phyloP scores from a whole-genome alignment of 2,329 filamentous ascomycete species.

The Penicillium vulpinum region DNA sequence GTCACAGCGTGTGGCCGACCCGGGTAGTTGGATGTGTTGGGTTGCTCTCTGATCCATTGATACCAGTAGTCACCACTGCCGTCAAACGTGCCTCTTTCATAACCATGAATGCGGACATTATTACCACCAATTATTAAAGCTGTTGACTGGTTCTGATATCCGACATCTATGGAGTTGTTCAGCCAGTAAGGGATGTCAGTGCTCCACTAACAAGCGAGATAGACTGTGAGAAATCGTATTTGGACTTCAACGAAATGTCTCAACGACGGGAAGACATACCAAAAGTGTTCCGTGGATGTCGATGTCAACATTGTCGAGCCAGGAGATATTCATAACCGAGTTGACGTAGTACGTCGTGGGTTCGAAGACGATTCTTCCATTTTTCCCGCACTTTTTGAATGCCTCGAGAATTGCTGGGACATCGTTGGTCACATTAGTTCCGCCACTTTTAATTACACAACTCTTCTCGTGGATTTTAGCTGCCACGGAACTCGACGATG shows the following conservation, averaged over 20 bases:
- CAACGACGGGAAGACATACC: conserved; percentile 29
- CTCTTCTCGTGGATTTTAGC: not conserved
- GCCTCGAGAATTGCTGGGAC: conserved; percentile 54
- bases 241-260: no score
- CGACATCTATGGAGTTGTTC: conserved; percentile 47
- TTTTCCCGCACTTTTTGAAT: conserved; percentile 51
- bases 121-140: conserved; percentile 54
- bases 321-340: conserved; percentile 52
- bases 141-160: conserved; percentile 53
- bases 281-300: conserved; percentile 52
- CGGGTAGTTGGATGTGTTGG: conserved; percentile 31
- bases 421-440: conserved; percentile 41
- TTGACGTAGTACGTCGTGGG: conserved; percentile 52
- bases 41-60: conserved; percentile 21
- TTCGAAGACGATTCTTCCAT: conserved; percentile 54
- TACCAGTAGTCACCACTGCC: conserved; percentile 51
- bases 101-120: conserved; percentile 51
- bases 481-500: not conserved
- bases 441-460: not conserved
- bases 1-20: conserved; percentile 33
- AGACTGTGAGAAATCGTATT: no score
- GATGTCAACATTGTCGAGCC: conserved; percentile 50
- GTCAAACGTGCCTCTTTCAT: conserved; percentile 50
- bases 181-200: conserved; percentile 52
- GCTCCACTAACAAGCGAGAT: conserved; percentile 29